Base-by-base conservation (phyloP, 495 filamentous ascomycete species). In the Penicillium soppii region DNA sequence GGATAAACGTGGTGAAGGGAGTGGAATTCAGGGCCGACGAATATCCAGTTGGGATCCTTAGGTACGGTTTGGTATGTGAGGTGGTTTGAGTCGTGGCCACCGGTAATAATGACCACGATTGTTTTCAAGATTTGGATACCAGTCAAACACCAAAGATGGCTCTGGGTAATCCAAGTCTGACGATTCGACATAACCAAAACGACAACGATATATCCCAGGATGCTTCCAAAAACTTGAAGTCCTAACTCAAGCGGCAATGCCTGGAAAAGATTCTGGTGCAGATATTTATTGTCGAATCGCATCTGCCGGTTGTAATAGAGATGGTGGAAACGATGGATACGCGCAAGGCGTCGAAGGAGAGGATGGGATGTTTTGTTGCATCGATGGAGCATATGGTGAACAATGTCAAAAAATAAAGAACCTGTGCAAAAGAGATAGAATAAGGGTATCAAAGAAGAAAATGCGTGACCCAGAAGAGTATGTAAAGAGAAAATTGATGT, bases 21-120 rank as follows among this genome's bases (percentile, higher is more conserved):
- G 49, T 62, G 59, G 35, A 47, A 62, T n/a, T 62, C 39, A 1
- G 59, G 59, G 8, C 59, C 59, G 1, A 57, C 59, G 25, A 62
- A 53, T 1, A 58, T 19, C 43, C 52, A 55, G 22, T 32, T 32
- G 3, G 30, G 36, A 33, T 59, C 57, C 37, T 59, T 59, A 2
- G 57, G 57, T 1, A 46, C 52, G 3, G 44, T 56, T 1, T 53
- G 27, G 45, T 56, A 59, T 23, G 17, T 13, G 7, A 56, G n/a
- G 15, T 59, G 57, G 22, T 59, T 59, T 7, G 57, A 59, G 48
- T 59, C 57, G 2, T 38, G 48, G 15, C 57, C 57, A 23, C 41
- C 46, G 8, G 48, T 45, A 15, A 13, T 19, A 2, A 59, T 59
- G 1, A 59, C 57, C 6, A 48, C 19, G 0, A 6, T 6, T 13